These are phyloP conservation scores for Claviceps sp. DNA, from an alignment of 2,329 filamentous ascomycete genomes.

Conservation along the genomic window DNA sequence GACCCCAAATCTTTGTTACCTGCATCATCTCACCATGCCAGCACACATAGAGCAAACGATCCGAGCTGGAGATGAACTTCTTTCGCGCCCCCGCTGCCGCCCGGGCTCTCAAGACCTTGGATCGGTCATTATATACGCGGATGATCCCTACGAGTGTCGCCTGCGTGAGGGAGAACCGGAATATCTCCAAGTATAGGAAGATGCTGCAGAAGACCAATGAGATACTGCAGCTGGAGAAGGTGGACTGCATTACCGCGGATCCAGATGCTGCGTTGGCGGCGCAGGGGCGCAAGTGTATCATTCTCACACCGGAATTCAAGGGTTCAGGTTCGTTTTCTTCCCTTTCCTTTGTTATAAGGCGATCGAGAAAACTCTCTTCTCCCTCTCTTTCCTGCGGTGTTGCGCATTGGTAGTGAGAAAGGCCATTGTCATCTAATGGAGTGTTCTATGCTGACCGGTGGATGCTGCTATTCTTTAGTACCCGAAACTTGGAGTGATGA, in stretches of 20 bases:
- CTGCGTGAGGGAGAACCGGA: slow-evolving; percentile 57
- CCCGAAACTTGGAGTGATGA: slow-evolving; percentile 63
- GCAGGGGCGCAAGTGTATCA: slow-evolving; percentile 46
- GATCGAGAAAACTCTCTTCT: not conserved
- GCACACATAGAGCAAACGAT: slow-evolving; percentile 7
- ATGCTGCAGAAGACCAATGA: slow-evolving; percentile 53
- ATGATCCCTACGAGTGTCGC: slow-evolving; percentile 67
- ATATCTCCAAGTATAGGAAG: slow-evolving; percentile 60
- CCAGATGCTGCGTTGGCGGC: slow-evolving; percentile 40
- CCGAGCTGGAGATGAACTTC: slow-evolving; percentile 33
- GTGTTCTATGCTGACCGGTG: not conserved
- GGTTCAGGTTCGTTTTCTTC: slow-evolving; percentile 28
- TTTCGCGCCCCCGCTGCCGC: slow-evolving; percentile 67
- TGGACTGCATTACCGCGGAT: slow-evolving; percentile 50
- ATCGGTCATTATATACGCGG: slow-evolving; percentile 71
- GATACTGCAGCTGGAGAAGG: slow-evolving; percentile 47
- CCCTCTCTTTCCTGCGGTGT: not conserved
- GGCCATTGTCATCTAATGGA: not conserved
- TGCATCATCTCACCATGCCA: not conserved
- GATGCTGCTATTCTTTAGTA: slow-evolving; percentile 12
- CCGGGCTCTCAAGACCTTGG: slow-evolving; percentile 65
- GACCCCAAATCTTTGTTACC: not conserved
- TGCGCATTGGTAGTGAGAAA: too few species aligned
- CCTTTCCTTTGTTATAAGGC: not conserved
- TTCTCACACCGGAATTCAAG: slow-evolving; percentile 44